Base-by-base conservation (phyloP, 345 rosid genomes). In the Eucalyptus lansdowneana region DNA sequence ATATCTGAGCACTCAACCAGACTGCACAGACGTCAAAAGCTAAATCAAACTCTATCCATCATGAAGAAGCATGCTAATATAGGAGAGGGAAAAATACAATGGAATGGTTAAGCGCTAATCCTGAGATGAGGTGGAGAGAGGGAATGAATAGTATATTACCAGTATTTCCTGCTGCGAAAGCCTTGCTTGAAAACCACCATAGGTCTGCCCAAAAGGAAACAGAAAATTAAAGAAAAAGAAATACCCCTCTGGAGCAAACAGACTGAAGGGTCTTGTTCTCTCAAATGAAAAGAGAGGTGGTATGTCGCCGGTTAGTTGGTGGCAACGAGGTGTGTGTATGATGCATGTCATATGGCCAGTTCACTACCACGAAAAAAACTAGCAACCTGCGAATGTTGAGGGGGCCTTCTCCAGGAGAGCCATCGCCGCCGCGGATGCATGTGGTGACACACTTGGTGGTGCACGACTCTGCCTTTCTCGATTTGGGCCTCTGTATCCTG, bases 1-100 rank as follows among this genome's bases (percentile, higher is more conserved):
- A 96, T 97, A 88, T 97, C 98, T 1, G 97, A 97, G 91, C 99
- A 97, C 91, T 97, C 99, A 89, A 97, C 98, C 96, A 97, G 92
- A 91, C 99, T 97, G 96, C 93, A 93, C 81, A 15, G 34, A 58
- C 37, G 8, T 25, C 16, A 53, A 88, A 42, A 72, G 60, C 47
- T 53, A 76, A 40, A 76, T 76, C 47, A 76, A 76, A 76, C 85
- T 40, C 85, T 11, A 76, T 40, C 47, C 65, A 87, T 87, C 49
- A 60, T 45, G 34, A 87, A 60, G 72, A 42, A 88, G 8, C 85
- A 47, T 44, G 16, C 80, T 65, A 31, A 51, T 31, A 14, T 25
- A 16, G 54, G 14, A 85, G 22, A 47, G 54, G 54, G 40, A 27
- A 85, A 85, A 47, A 85, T 47, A 47, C 87, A 47, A 85, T 27